These are phyloP conservation scores for Cladophialophora immunda DNA, from an alignment of 2,329 filamentous ascomycete genomes.

Conservation along the genomic window DNA sequence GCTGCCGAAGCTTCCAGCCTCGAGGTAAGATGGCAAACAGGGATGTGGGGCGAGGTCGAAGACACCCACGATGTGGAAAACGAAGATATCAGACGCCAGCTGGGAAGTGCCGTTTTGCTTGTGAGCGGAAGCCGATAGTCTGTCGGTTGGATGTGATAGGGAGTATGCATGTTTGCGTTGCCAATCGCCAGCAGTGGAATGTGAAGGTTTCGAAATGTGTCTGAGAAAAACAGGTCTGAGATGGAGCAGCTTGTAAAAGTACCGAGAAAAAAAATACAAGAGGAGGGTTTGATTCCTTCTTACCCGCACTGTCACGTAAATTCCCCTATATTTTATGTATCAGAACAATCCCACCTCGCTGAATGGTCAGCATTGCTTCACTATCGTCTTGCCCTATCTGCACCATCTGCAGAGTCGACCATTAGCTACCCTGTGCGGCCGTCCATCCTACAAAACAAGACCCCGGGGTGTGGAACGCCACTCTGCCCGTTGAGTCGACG, in stretches of 20 bases:
- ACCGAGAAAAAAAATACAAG: not conserved
- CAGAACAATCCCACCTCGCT: not conserved
- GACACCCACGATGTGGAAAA: conserved; percentile 97
- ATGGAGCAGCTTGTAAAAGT: not conserved
- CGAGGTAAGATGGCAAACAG: conserved; percentile 90
- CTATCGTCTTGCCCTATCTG: not conserved
- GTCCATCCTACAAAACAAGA: not conserved
- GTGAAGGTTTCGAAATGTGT: not conserved
- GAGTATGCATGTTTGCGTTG: not conserved
- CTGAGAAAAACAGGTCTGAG: not conserved
- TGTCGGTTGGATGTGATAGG: not conserved
- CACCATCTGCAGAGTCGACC: not conserved
- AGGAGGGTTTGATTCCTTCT: not conserved
- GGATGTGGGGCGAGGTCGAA: conserved; percentile 95
- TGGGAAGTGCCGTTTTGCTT: conserved; percentile 85
- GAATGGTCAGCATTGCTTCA: not conserved
- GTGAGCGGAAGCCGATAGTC: conserved; percentile 66
- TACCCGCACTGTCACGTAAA: too few relatives aligned
- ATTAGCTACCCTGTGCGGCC: not conserved
- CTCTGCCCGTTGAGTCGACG: not conserved
- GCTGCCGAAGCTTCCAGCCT: conserved; percentile 79
- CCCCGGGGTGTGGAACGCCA: not conserved
- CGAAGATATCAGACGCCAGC: conserved; percentile 85
- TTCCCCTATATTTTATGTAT: too few relatives aligned
- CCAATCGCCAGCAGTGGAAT: not conserved